A percentile compares a stretch with the other conserved stretches of the same genome.
These are phyloP conservation scores for Podospora pseudocomata DNA, from an alignment of 495 filamentous ascomycete genomes.

Conservation along the genomic window DNA sequence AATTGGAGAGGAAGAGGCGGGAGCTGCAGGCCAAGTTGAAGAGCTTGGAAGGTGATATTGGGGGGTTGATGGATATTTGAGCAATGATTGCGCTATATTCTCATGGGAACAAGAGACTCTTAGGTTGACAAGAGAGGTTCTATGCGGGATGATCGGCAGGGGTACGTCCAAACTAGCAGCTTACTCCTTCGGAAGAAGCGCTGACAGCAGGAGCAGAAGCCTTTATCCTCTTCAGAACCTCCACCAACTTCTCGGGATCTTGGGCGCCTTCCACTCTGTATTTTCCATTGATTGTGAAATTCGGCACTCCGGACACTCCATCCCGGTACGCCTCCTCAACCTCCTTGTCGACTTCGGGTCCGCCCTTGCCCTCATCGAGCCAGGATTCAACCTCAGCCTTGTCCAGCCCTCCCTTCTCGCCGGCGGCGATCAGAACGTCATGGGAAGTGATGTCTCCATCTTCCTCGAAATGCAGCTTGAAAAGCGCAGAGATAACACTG, in stretches of 20 bases:
- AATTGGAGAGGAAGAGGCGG: conserved; percentile 73
- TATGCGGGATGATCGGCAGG: neutral
- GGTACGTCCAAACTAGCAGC: conserved; percentile 7
- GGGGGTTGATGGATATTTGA: conserved; percentile 52
- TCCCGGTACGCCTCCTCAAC: conserved; percentile 55
- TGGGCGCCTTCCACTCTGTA: conserved; percentile 64
- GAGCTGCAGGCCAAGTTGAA: conserved; percentile 72
- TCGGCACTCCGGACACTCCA: conserved; percentile 67
- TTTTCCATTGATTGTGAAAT: conserved; percentile 63
- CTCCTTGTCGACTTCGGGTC: conserved; percentile 66
- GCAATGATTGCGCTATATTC: neutral
- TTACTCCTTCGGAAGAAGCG: conserved; percentile 2
- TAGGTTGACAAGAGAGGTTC: neutral
- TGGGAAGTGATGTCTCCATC: conserved; percentile 70
- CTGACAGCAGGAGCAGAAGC: conserved; percentile 21
- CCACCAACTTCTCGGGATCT: conserved; percentile 54
- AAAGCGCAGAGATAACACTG: conserved; percentile 63
- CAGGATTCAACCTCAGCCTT: conserved; percentile 56
- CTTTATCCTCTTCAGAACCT: conserved; percentile 54
- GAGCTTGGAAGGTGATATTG: conserved; percentile 77
- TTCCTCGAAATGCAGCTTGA: conserved; percentile 72
- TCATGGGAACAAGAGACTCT: neutral
- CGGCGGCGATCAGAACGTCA: conserved; percentile 57
- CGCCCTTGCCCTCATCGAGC: conserved; percentile 61
- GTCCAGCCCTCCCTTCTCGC: conserved; percentile 60